phyloP scores from a whole-genome alignment of 1,284 basidiomycete species.

The Ceratobasidium sp. region DNA sequence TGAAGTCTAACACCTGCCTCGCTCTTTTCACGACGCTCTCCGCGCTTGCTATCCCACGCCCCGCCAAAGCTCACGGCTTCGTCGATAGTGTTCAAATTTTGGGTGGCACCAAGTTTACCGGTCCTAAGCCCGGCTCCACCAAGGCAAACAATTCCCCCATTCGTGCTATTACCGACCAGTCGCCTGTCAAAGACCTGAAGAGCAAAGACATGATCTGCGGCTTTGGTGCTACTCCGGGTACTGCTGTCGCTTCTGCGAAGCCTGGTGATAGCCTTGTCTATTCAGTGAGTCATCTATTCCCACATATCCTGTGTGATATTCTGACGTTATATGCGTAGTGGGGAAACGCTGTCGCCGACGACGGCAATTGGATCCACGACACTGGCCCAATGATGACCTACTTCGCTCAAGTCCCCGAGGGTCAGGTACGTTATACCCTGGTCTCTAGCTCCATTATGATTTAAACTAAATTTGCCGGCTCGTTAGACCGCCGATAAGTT shows the following conservation, averaged over 20 bases:
- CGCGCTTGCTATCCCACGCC: slow-evolving; percentile 10
- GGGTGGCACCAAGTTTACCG: slow-evolving; percentile 52
- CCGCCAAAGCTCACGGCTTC: slow-evolving; percentile 12
- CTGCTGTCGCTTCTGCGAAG: slow-evolving; percentile 69
- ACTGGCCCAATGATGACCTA: slow-evolving; percentile 80
- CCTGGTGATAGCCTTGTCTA: slow-evolving; percentile 73
- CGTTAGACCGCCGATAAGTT: slow-evolving; percentile 29
- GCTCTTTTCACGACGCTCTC: slow-evolving; percentile 6
- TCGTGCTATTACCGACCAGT: slow-evolving; percentile 68
- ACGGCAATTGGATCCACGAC: slow-evolving; percentile 74
- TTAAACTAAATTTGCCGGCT: not conserved
- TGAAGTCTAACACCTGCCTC: slow-evolving; percentile 17
- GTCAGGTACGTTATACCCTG: slow-evolving; percentile 2
- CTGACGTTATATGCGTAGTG: slow-evolving; percentile 14
- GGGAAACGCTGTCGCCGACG: slow-evolving; percentile 59
- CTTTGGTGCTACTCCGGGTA: slow-evolving; percentile 64
- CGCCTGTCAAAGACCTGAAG: slow-evolving; percentile 74
- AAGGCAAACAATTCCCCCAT: slow-evolving; percentile 65
- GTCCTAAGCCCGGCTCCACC: slow-evolving; percentile 59
- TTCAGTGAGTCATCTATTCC: slow-evolving; percentile 44
- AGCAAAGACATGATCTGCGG: slow-evolving; percentile 77
- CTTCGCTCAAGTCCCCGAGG: slow-evolving; percentile 61
- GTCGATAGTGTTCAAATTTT: not conserved
- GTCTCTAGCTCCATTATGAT: not conserved
- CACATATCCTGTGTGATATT: not conserved